Evolutionary conservation across 2,329 filamentous ascomycete genomes (phyloP).

Genomic region (Microdochium bolleyi): DNA sequence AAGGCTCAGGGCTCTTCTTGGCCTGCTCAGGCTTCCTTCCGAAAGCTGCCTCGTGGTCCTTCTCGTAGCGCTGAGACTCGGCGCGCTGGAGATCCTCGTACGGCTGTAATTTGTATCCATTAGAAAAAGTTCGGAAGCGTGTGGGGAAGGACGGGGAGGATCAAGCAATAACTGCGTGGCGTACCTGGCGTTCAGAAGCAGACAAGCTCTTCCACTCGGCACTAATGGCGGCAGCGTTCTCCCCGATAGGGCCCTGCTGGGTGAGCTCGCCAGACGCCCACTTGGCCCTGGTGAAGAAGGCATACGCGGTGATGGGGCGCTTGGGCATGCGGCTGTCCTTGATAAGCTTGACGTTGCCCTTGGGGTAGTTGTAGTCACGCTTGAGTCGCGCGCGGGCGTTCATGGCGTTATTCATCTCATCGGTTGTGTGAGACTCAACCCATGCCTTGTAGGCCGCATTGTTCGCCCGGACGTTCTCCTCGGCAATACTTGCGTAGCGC

Average conservation of each 20-base stretch:
- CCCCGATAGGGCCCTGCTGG: slow-evolving; percentile 5
- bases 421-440: slow-evolving; percentile 33
- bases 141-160: slow-evolving; percentile 1
- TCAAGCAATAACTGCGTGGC: slow-evolving; percentile 4
- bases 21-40: background rate
- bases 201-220: slow-evolving; percentile 35
- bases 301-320: slow-evolving; percentile 21
- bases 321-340: slow-evolving; percentile 40
- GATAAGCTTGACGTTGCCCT: slow-evolving; percentile 19
- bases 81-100: slow-evolving; percentile 24
- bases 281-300: slow-evolving; percentile 28
- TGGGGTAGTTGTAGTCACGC: slow-evolving; percentile 21
- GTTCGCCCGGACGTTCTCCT: slow-evolving; percentile 33
- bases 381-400: slow-evolving; percentile 33
- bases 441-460: slow-evolving; percentile 32
- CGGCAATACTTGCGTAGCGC: slow-evolving; percentile 24
- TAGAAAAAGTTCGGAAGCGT: slow-evolving; percentile 5
- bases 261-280: slow-evolving; percentile 20
- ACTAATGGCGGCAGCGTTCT: slow-evolving; percentile 14
- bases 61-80: slow-evolving; percentile 19
- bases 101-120: slow-evolving; percentile 12
- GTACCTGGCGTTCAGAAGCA: slow-evolving; percentile 32
- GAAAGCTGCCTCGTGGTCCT: slow-evolving; percentile 15
- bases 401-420: slow-evolving; percentile 37
- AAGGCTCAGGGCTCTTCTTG: background rate